phyloP scores from a whole-genome alignment of 441 rosid species.

The Arabidopsis lyrata region DNA sequence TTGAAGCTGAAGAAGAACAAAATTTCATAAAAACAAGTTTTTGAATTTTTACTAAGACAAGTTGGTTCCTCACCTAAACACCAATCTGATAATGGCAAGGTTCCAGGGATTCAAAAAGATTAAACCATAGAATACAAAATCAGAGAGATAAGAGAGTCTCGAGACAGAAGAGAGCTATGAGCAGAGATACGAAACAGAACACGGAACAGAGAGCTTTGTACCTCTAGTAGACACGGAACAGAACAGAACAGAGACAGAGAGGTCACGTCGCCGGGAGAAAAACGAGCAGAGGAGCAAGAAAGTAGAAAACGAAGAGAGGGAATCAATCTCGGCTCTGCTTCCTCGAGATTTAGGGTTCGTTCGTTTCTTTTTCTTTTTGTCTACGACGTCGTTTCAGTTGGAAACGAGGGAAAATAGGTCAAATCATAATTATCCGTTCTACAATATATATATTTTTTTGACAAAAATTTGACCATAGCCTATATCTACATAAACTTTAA shows the following conservation, averaged over 20 bases:
- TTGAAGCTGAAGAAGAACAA: conserved; percentile 2
- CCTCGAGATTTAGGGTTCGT: too few relatives aligned
- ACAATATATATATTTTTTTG: too few relatives aligned
- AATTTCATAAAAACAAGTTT: background rate
- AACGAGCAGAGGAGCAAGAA: too few relatives aligned
- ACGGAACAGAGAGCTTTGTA: conserved; percentile 22
- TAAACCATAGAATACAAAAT: conserved; percentile 3
- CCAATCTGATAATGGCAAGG: background rate
- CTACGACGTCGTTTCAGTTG: too few relatives aligned
- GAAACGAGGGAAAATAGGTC: too few relatives aligned
- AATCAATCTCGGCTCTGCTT: too few relatives aligned
- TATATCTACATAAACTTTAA: too few relatives aligned
- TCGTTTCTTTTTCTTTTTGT: too few relatives aligned
- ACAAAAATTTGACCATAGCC: too few relatives aligned
- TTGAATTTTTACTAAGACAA: background rate
- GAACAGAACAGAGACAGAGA: background rate
- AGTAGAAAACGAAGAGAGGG: too few relatives aligned
- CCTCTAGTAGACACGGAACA: conserved; percentile 1
- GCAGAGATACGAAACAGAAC: background rate
- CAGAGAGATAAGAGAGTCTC: conserved; percentile 26
- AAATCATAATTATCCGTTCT: too few relatives aligned
- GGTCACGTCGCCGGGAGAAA: background rate
- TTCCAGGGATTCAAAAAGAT: background rate
- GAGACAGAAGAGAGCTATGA: background rate
- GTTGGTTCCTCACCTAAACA: conserved; percentile 10